Conservation (phyloP, 192 early-diverging fungal genomes). For the Umbelopsis ramanniana region DNA sequence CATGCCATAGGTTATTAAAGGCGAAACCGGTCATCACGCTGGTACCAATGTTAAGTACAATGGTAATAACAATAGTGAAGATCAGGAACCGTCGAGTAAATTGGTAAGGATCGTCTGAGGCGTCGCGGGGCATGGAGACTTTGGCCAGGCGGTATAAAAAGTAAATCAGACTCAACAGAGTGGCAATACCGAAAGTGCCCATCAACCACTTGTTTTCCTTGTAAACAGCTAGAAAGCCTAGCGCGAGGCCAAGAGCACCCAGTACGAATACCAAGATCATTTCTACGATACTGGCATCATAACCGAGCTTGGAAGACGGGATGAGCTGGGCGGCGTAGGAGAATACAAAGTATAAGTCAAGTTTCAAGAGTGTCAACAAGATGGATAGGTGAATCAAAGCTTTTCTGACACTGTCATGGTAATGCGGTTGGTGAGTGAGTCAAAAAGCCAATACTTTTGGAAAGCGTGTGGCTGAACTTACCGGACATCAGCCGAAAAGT, state of each 20-base stretch:
- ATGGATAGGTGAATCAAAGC: constrained; percentile 38
- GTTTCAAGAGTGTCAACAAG: constrained; percentile 48
- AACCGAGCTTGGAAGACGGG: constrained; percentile 42
- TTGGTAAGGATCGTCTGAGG: constrained; percentile 40
- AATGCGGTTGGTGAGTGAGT: not conserved
- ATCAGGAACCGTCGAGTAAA: constrained; percentile 47
- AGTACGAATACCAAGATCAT: constrained; percentile 44
- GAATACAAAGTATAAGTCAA: constrained; percentile 50
- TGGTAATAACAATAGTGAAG: constrained; percentile 38
- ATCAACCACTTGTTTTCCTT: constrained; percentile 43
- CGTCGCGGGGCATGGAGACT: constrained; percentile 24
- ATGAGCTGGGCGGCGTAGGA: constrained; percentile 50
- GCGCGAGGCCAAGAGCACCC: constrained; percentile 29
- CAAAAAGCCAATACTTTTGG: too few species aligned
- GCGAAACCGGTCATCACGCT: constrained; percentile 16
- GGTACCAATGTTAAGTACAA: constrained; percentile 29
- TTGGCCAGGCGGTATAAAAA: constrained; percentile 34
- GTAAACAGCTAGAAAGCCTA: constrained; percentile 36
- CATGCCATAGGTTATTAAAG: constrained; percentile 28
- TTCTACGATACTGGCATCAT: constrained; percentile 34
- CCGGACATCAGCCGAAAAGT: constrained; percentile 48
- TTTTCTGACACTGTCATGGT: constrained; percentile 23
- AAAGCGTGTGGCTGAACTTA: constrained; percentile 26
- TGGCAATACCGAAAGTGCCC: constrained; percentile 23
- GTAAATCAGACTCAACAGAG: constrained; percentile 29